phyloP scores from a whole-genome alignment of 345 rosid species.

The Euphorbia tirucalli region DNA sequence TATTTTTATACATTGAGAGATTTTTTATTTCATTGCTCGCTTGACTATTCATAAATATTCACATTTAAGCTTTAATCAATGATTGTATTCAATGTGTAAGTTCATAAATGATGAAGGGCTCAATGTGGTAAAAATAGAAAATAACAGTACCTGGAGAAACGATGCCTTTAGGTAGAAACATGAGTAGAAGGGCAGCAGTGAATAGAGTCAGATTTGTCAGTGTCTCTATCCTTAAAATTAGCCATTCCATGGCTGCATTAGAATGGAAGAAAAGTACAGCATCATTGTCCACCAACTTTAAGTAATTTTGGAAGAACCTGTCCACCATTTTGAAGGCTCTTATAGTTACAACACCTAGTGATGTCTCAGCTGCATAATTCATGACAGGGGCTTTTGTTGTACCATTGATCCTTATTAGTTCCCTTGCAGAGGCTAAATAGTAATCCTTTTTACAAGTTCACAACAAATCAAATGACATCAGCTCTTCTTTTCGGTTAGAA shows the following conservation, averaged over 20 bases:
- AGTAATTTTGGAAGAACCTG: slow-evolving; percentile 57
- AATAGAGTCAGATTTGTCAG: slow-evolving; percentile 68
- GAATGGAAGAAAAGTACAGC: slow-evolving; percentile 74
- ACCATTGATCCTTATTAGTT: slow-evolving; percentile 79
- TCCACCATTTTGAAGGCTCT: slow-evolving; percentile 70
- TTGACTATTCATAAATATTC: too few relatives aligned
- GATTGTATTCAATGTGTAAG: too few relatives aligned
- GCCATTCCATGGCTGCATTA: slow-evolving; percentile 81
- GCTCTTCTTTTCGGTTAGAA: background rate
- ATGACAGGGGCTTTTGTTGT: slow-evolving; percentile 93
- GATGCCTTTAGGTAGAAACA: slow-evolving; percentile 63
- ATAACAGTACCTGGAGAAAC: slow-evolving; percentile 31
- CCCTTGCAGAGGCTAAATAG: slow-evolving; percentile 75
- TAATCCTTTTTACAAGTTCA: slow-evolving; percentile 41
- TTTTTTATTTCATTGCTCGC: too few relatives aligned
- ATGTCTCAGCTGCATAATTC: slow-evolving; percentile 86
- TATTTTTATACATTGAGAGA: too few relatives aligned
- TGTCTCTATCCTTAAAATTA: slow-evolving; percentile 59
- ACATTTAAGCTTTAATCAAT: too few relatives aligned
- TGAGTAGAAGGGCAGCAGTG: slow-evolving; percentile 66
- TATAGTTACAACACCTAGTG: slow-evolving; percentile 76
- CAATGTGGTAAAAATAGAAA: too few relatives aligned
- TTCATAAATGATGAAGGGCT: too few relatives aligned
- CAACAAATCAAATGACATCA: background rate
- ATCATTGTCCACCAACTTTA: slow-evolving; percentile 63